Conservation (phyloP, 192 early-diverging fungal species). For the Fimicolochytrium jonesii region DNA sequence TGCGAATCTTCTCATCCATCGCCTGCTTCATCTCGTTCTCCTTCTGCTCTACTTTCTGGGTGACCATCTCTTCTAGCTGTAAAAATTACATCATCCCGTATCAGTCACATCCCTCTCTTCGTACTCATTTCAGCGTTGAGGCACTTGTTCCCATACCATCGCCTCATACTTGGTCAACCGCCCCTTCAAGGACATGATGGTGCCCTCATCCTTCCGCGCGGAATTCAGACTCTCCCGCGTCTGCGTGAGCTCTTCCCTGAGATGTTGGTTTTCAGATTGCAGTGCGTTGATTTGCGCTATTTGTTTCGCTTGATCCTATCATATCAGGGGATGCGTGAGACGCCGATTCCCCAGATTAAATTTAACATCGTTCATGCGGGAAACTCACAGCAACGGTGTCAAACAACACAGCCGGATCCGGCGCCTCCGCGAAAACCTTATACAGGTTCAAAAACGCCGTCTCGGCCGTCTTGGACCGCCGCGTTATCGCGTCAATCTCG, state of each 20-base stretch:
- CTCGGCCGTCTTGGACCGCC: constrained; percentile 78
- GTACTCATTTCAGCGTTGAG: too few relatives aligned
- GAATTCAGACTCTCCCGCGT: constrained; percentile 38
- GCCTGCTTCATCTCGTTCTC: constrained; percentile 69
- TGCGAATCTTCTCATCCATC: constrained; percentile 73
- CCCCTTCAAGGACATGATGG: constrained; percentile 46
- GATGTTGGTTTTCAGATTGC: constrained; percentile 47
- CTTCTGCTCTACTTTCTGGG: constrained; percentile 61
- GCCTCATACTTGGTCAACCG: constrained; percentile 58
- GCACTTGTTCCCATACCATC: constrained; percentile 52
- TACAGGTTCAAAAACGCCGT: constrained; percentile 77
- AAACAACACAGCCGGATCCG: constrained; percentile 76
- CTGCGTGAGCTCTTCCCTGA: constrained; percentile 51
- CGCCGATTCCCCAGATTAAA: too few relatives aligned
- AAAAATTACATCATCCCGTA: too few relatives aligned
- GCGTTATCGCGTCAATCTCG: constrained; percentile 87
- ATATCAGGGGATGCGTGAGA: too few relatives aligned
- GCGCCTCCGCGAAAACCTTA: constrained; percentile 72
- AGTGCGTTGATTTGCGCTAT: constrained; percentile 42
- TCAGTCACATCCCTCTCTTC: too few relatives aligned
- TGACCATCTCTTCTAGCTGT: constrained; percentile 63
- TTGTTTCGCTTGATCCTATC: constrained; percentile 26
- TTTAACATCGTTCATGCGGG: neutral
- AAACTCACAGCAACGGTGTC: constrained; percentile 48
- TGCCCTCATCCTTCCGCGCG: constrained; percentile 42